Conservation (phyloP, 495 filamentous ascomycete species). For the Aspergillus affinis region DNA sequence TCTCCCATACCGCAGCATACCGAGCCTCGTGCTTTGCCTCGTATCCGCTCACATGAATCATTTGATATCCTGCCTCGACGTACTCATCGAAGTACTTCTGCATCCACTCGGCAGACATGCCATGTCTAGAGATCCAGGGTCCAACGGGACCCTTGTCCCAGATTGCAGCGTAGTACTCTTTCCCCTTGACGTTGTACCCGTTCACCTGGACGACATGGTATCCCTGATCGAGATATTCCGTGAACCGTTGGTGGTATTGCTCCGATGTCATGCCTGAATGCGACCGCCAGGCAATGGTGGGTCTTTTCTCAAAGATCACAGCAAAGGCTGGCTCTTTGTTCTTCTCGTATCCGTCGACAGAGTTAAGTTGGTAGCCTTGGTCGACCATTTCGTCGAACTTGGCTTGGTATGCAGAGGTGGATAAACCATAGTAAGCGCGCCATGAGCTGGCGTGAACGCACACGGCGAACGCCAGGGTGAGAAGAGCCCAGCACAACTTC, state of each 20-base stretch:
- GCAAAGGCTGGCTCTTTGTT: constrained; percentile 16
- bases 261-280: constrained; percentile 20
- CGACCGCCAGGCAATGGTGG: constrained; percentile 11
- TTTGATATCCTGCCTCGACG: constrained; percentile 15
- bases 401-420: constrained; percentile 19
- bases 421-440: constrained; percentile 17
- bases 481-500: neutral
- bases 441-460: constrained; percentile 14
- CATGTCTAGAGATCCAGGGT: constrained; percentile 16
- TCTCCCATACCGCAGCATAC: constrained; percentile 21
- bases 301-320: constrained; percentile 18
- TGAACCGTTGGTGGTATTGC: constrained; percentile 19
- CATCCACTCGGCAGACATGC: constrained; percentile 11
- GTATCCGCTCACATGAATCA: constrained; percentile 23
- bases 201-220: constrained; percentile 24
- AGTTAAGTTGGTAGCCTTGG: constrained; percentile 20
- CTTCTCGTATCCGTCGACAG: constrained; percentile 22
- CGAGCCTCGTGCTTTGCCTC: constrained; percentile 12
- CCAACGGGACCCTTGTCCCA: constrained; percentile 20
- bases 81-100: constrained; percentile 16
- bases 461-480: constrained; percentile 1
- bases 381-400: constrained; percentile 15
- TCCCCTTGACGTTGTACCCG: constrained; percentile 17
- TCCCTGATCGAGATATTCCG: constrained; percentile 18
- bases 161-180: constrained; percentile 20